Base-by-base conservation (phyloP, 2,329 filamentous ascomycete genomes). In the Microcyclospora tardicrescens region DNA sequence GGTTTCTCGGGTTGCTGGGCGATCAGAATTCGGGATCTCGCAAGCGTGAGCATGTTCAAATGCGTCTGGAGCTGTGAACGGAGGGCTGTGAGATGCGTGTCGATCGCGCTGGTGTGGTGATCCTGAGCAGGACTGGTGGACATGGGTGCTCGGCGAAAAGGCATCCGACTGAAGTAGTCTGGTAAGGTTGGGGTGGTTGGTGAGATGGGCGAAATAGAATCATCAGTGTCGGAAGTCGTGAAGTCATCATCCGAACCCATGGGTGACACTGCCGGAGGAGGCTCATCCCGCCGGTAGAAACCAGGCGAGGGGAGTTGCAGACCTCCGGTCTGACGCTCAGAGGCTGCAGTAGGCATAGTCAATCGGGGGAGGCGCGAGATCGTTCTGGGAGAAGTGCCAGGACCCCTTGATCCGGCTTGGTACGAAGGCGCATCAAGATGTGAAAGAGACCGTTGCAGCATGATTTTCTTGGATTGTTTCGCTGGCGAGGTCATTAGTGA, bases 11-110 rank as follows among this genome's bases (percentile, higher is more conserved):
- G 12, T 15, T 32, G 30, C 14, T 32, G 30, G 30, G 30, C 10
- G 14, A 32, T 10, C 12, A 32, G 30, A 4, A 15, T 10, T 10
- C 14, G 30, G 10, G 30, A 32, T 34, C 48, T 48, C 11, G 39
- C 56, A 13, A 43, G 55, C 42, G 41, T 58, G 44, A 51, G 57
- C 41, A 43, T 54, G 37, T 34, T 53, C 53, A 46, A 58, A 57
- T 50, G 64, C 43, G 39, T 60, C 36, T 43, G 55, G 43, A 49
- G 50, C 52, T 50, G 63, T 42, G 37, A 54, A 43, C 40, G 44
- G 41, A 58, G 44, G n/a, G 46, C 50, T 10, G 34, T 14, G 10
- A 57, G 32, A 30, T 58, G 51, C 2, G 43, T 41, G 3, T 30
- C 36, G 41, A 46, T 32, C 30, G 30, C 30, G 4, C 5, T 32